Percentiles rank a stretch among this genome's conserved stretches.
Conservation (phyloP, 257 asterid genomes). For the Henckelia pumila region DNA sequence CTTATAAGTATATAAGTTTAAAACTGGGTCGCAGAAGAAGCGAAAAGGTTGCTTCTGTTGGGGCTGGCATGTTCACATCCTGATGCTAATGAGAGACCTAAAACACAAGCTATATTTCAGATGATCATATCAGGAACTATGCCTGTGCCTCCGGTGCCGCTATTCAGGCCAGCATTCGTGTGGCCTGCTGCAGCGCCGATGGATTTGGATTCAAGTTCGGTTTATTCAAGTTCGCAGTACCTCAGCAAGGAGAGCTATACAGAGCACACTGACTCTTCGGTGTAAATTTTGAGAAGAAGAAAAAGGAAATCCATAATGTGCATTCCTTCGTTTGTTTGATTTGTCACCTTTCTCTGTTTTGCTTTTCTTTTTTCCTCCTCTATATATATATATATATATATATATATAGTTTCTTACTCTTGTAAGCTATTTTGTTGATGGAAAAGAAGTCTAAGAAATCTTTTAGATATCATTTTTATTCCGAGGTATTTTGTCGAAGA, state of each 20-base stretch:
- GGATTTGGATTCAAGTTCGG: conserved; percentile 33
- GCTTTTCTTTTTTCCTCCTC: not conserved
- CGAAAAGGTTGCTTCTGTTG: conserved; percentile 55
- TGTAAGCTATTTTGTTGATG: not conserved
- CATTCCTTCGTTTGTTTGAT: conserved; percentile 18
- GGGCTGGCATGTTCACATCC: conserved; percentile 90
- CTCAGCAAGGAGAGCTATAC: conserved; percentile 51
- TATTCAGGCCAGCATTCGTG: conserved; percentile 76
- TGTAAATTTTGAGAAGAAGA: conserved; percentile 38
- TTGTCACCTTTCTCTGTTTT: not conserved
- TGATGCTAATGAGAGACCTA: conserved; percentile 59
- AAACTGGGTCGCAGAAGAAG: conserved; percentile 57
- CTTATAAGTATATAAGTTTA: no score
- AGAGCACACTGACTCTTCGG: conserved; percentile 42
- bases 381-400: not conserved
- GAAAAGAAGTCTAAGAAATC: no score
- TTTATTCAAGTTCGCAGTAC: conserved; percentile 37
- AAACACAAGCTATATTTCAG: conserved; percentile 53
- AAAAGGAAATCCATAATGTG: conserved; percentile 26
- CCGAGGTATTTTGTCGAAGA: no score
- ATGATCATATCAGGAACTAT: conserved; percentile 54
- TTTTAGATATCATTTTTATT: no score
- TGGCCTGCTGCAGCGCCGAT: conserved; percentile 62
- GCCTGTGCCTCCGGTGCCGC: conserved; percentile 59
- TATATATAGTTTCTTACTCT: not conserved